Percentiles rank a stretch among this genome's conserved stretches.
Evolutionary conservation across 2,329 filamentous ascomycete species (phyloP).

Genomic region (Thielaviopsis ethacetica): DNA sequence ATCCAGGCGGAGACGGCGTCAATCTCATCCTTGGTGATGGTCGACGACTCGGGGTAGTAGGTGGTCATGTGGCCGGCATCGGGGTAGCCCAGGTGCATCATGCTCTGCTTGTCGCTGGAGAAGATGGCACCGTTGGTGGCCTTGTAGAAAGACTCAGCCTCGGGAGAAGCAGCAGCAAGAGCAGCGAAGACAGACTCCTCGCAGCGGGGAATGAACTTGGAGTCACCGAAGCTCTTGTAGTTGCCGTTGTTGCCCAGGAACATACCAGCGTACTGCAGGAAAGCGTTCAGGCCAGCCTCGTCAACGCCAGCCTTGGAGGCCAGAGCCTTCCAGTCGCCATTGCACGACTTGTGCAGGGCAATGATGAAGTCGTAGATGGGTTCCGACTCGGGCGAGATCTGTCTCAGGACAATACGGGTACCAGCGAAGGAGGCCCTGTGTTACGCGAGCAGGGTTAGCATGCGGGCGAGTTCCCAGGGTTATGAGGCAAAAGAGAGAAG

Average conservation of each 20-base stretch:
- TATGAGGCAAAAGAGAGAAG: neutral
- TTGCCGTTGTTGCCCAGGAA: slow-evolving; percentile 71
- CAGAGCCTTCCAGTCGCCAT: slow-evolving; percentile 55
- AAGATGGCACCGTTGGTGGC: slow-evolving; percentile 59
- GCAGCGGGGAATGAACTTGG: slow-evolving; percentile 66
- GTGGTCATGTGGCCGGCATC: slow-evolving; percentile 63
- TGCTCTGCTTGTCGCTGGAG: slow-evolving; percentile 41
- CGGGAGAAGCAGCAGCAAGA: slow-evolving; percentile 42
- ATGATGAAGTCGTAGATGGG: slow-evolving; percentile 69
- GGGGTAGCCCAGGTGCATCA: slow-evolving; percentile 62
- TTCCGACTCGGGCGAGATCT: slow-evolving; percentile 69
- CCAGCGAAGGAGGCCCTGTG: slow-evolving; percentile 59
- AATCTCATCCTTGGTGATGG: slow-evolving; percentile 62
- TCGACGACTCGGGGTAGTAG: slow-evolving; percentile 63
- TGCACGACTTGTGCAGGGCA: slow-evolving; percentile 46
- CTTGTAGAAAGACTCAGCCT: slow-evolving; percentile 47
- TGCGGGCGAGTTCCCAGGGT: neutral
- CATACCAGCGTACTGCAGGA: slow-evolving; percentile 62
- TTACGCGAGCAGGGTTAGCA: slow-evolving; percentile 4
- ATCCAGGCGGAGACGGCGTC: slow-evolving; percentile 55
- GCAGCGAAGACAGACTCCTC: slow-evolving; percentile 45
- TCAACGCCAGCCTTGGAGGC: slow-evolving; percentile 47
- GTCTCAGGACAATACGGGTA: slow-evolving; percentile 61
- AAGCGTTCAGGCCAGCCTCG: slow-evolving; percentile 46
- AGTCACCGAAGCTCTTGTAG: slow-evolving; percentile 76